phyloP scores from a whole-genome alignment of 2,329 filamentous ascomycete genomes.

The Neopestalotiopsis rosae region DNA sequence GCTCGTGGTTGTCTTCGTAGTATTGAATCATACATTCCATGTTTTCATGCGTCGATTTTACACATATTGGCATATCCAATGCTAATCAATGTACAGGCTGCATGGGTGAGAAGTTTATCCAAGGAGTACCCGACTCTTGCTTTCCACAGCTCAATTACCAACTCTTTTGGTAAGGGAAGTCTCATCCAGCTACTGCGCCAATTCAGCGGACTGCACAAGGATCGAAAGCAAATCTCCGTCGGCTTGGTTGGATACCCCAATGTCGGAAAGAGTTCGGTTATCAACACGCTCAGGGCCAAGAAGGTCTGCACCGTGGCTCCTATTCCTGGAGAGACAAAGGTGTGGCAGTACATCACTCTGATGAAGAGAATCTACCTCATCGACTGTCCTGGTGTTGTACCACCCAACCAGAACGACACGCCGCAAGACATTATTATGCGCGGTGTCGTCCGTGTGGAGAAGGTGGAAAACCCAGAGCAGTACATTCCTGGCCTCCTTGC shows the following conservation, averaged over 20 bases:
- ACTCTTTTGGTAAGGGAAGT: conserved; percentile 95
- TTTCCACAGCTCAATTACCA: conserved; percentile 93
- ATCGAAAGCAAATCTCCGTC: conserved; percentile 93
- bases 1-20: conserved; percentile 91
- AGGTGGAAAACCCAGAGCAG: conserved; percentile 94
- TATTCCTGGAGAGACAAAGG: conserved; percentile 95
- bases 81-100: conserved; percentile 66
- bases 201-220: conserved; percentile 87
- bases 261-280: conserved; percentile 94
- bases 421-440: conserved; percentile 88
- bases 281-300: conserved; percentile 94
- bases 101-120: conserved; percentile 88
- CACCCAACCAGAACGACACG: conserved; percentile 82
- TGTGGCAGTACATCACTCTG: conserved; percentile 78
- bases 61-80: conserved; percentile 17
- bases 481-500: conserved; percentile 86
- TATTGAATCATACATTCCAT: conserved; percentile 90
- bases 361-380: conserved; percentile 95
- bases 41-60: conserved; percentile 25
- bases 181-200: conserved; percentile 91
- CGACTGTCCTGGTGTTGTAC: conserved; percentile 95
- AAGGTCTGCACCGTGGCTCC: conserved; percentile 93
- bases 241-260: conserved; percentile 90
- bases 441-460: conserved; percentile 92
- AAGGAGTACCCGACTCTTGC: conserved; percentile 93